Base-by-base conservation (phyloP, 257 asterid genomes). In the Primulina eburnea region DNA sequence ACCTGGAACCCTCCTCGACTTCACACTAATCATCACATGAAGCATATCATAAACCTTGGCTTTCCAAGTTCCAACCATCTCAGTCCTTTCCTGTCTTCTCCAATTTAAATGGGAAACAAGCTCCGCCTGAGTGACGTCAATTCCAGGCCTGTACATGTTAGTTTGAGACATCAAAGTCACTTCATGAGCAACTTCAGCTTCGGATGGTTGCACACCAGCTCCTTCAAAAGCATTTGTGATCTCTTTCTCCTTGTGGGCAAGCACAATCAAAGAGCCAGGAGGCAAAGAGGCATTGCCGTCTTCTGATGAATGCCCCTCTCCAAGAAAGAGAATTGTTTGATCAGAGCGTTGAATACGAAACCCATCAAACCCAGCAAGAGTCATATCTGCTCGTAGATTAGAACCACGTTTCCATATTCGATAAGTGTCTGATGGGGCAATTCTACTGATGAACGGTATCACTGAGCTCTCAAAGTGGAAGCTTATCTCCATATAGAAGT, bases 331-430 rank as follows among this genome's bases (percentile, higher is more conserved):
- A 76, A 91, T 89, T 43, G 98, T 94, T 78, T 94, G 98, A 83
- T 94, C 98, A 47, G 97, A 89, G 52, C 99, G 91, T 67, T 94
- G 97, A 67, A 94, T 91, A 38, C 99, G 96, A 60, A 94, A 88
- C 65, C 99, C 99, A 77, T 94, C 99, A 76, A 94, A 94, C 52
- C 99, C 99, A 1, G 97, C 97, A 68, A 94, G 96, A 66, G 99
- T 94, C 99, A 94, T 94, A 83, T 94, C 99, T 47, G 99, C 99
- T 38, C 99, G 95, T 71, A 94, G 95, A 82, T 94, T 94, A 38
- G 99, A 88, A 28, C 99, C 97, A 55, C 95, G 92, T 78, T 94
- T 94, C 99, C 99, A 94, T 69, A 94, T 94, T 65, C 95, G 78
- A 60, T 94, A 94, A 52, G 99, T 94, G 73, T 94, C 99, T 2